These are phyloP conservation scores for Penicillium sp. DNA, from an alignment of 2,329 filamentous ascomycete genomes.

Conservation along the genomic window DNA sequence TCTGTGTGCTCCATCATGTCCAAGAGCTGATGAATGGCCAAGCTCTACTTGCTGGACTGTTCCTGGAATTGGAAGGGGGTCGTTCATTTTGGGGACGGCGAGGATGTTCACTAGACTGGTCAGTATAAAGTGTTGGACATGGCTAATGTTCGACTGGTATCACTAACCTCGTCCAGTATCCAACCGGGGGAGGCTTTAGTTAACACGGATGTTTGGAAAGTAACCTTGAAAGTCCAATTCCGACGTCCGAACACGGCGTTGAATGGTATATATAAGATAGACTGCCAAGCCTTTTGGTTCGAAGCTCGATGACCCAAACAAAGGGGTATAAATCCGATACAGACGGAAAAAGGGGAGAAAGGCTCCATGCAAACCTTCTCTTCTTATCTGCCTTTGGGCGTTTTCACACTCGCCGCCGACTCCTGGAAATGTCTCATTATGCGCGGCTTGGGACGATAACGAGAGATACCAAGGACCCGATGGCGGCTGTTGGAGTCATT, in stretches of 20 bases:
- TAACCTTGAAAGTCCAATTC: not conserved
- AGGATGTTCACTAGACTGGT: not conserved
- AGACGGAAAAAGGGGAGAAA: no score
- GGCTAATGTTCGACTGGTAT: not conserved
- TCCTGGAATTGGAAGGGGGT: slow-evolving; percentile 8
- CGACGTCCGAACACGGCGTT: no score
- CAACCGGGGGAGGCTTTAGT: no score
- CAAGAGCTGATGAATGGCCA: not conserved
- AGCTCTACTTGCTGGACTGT: slow-evolving; percentile 13
- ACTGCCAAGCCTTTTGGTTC: not conserved
- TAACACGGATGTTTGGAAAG: not conserved
- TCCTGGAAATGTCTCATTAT: not conserved
- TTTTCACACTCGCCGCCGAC: no score
- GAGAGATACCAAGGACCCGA: not conserved
- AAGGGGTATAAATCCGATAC: no score
- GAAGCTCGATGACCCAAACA: not conserved
- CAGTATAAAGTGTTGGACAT: not conserved
- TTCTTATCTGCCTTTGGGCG: no score
- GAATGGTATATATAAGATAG: no score
- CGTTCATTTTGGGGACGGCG: not conserved
- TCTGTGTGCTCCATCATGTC: not conserved
- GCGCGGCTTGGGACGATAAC: not conserved
- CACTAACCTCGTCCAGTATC: not conserved
- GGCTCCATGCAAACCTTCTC: no score
- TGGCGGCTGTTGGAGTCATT: not conserved